Evolutionary conservation across 1,284 basidiomycete genomes (phyloP).

Genomic region (Apiotrichum brassicae): DNA sequence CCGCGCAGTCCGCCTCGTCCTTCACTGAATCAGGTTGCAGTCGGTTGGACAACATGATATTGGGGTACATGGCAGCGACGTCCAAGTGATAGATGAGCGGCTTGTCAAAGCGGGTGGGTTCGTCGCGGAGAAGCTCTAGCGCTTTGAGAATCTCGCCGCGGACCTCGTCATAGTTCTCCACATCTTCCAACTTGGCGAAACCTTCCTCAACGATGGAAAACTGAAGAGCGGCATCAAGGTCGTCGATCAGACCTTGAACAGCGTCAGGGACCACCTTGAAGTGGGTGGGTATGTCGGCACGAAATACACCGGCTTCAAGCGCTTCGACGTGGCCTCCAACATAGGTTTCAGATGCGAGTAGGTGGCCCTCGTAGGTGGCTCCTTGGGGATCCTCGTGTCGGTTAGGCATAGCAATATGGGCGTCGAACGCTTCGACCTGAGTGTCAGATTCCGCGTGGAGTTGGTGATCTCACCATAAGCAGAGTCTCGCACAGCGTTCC

Average conservation of each 20-base stretch:
- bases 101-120: conserved; percentile 78
- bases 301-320: conserved; percentile 94
- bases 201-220: conserved; percentile 90
- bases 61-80: conserved; percentile 99
- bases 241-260: conserved; percentile 87
- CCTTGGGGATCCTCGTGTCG: conserved; percentile 89
- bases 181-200: conserved; percentile 67
- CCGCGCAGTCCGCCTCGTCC: conserved; percentile 92
- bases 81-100: conserved; percentile 99
- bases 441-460: not conserved
- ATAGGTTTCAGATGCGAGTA: conserved; percentile 95
- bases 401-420: conserved; percentile 95
- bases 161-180: conserved; percentile 95
- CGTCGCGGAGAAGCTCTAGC: conserved; percentile 85
- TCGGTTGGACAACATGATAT: conserved; percentile 99
- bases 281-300: conserved; percentile 89
- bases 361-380: conserved; percentile 90
- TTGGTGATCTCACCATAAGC: conserved; percentile 69
- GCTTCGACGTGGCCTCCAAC: conserved; percentile 99
- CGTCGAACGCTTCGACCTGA: conserved; percentile 91
- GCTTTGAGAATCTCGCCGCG: conserved; percentile 69
- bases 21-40: conserved; percentile 98
- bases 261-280: conserved; percentile 91
- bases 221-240: conserved; percentile 82
- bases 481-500: conserved; percentile 97